A percentile compares a stretch with the other conserved stretches of the same genome.
Conservation (phyloP, 306 rosid species). For the Malus domestica region ASM211411v1 NC_041804.1:548501-549000, state of each 20-base stretch:
- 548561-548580: not conserved
- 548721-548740: not conserved
- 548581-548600: not conserved
- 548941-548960: not conserved
- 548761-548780: constrained; percentile 28
- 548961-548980: constrained; percentile 80
- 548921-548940: not conserved
- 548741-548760: not conserved
- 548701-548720: too few species aligned
- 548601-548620: not conserved
- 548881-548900: not conserved
- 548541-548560: not conserved
- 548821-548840: constrained; percentile 87
- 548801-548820: constrained; percentile 40
- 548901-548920: not conserved
- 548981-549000: constrained; percentile 79
- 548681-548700: not conserved
- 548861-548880: constrained; percentile 73
- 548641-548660: not conserved
- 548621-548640: not conserved
- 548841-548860: constrained; percentile 88
- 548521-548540: not conserved
- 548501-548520: not conserved
- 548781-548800: constrained; percentile 33
- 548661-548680: not conserved